Percentiles rank a stretch among this genome's conserved stretches.
phyloP scores from a whole-genome alignment of 306 rosid genomes.

The Cercis canadensis region DNA sequence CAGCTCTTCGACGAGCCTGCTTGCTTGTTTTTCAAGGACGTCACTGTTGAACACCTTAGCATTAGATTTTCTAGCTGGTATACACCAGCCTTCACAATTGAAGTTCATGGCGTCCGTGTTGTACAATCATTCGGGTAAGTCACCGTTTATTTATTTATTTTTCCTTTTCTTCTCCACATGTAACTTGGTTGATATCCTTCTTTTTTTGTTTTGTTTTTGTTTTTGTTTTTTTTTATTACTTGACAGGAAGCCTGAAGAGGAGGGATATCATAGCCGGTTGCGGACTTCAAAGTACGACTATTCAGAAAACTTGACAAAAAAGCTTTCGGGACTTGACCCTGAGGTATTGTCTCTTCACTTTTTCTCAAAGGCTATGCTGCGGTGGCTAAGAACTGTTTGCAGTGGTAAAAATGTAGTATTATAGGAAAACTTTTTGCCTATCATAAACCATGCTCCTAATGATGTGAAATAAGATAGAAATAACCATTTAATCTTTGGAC shows the following conservation, averaged over 20 bases:
- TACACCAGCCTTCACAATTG: constrained; percentile 63
- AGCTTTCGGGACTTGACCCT: constrained; percentile 77
- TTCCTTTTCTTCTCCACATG: neutral
- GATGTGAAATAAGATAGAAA: neutral
- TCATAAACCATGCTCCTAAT: too few relatives aligned
- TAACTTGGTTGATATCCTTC: constrained; percentile 21
- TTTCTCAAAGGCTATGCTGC: too few relatives aligned
- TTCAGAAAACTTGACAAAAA: constrained; percentile 55
- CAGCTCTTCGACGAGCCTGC: constrained; percentile 56
- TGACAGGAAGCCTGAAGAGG: constrained; percentile 60
- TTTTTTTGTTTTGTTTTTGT: neutral
- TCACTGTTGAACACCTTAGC: constrained; percentile 58
- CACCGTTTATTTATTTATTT: neutral
- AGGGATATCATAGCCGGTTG: constrained; percentile 34
- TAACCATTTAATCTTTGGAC: neutral
- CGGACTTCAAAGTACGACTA: constrained; percentile 41
- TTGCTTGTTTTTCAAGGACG: constrained; percentile 53
- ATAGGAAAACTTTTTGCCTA: too few relatives aligned
- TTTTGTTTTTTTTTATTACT: constrained; percentile 31
- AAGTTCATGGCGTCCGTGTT: constrained; percentile 64
- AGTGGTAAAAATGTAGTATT: too few relatives aligned
- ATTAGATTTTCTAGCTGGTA: constrained; percentile 75
- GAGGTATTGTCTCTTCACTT: constrained; percentile 58
- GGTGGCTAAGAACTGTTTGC: too few relatives aligned
- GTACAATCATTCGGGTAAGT: constrained; percentile 58